These are phyloP conservation scores for Calocybe gambosa DNA, from an alignment of 1,284 basidiomycete species.

Conservation along the genomic window DNA sequence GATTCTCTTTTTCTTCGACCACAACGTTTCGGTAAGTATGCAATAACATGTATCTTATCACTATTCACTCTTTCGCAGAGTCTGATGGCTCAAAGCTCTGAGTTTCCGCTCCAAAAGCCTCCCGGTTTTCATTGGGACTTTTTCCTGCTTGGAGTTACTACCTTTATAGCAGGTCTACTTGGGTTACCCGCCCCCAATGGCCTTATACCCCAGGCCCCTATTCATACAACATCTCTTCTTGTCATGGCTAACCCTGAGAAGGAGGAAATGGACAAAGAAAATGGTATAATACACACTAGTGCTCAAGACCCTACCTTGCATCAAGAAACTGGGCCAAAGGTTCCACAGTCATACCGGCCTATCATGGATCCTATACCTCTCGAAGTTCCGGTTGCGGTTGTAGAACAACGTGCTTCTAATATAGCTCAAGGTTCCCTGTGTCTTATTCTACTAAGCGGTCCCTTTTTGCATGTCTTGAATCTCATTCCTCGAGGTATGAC, in stretches of 20 bases:
- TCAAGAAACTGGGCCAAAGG: conserved; percentile 5
- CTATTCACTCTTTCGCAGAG: conserved; percentile 28
- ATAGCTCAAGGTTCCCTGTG: conserved; percentile 79
- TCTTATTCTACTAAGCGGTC: conserved; percentile 74
- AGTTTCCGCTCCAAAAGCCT: conserved; percentile 87
- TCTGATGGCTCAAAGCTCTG: conserved; percentile 92
- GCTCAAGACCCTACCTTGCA: conserved; percentile 9
- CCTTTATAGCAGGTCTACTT: conserved; percentile 86
- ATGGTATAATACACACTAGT: conserved; percentile 12
- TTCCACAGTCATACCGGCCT: conserved; percentile 20
- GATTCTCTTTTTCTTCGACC: conserved; percentile 76
- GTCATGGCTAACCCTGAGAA: conserved; percentile 57
- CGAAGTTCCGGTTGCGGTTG: conserved; percentile 72
- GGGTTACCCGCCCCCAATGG: conserved; percentile 94
- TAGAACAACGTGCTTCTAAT: conserved; percentile 88
- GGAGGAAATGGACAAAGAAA: conserved; percentile 33
- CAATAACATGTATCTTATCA: conserved; percentile 1
- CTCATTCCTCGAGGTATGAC: conserved; percentile 64
- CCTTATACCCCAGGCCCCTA: conserved; percentile 93
- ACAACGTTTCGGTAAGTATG: conserved; percentile 71
- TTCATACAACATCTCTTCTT: conserved; percentile 84
- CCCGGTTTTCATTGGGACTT: conserved; percentile 92
- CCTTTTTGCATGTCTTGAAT: conserved; percentile 74
- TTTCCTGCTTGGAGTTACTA: conserved; percentile 87
- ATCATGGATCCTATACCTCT: conserved; percentile 4